Percentiles rank a stretch among this genome's conserved stretches.
Conservation (phyloP, 768 basidiomycete genomes). For the Suillus hirtellus region DNA sequence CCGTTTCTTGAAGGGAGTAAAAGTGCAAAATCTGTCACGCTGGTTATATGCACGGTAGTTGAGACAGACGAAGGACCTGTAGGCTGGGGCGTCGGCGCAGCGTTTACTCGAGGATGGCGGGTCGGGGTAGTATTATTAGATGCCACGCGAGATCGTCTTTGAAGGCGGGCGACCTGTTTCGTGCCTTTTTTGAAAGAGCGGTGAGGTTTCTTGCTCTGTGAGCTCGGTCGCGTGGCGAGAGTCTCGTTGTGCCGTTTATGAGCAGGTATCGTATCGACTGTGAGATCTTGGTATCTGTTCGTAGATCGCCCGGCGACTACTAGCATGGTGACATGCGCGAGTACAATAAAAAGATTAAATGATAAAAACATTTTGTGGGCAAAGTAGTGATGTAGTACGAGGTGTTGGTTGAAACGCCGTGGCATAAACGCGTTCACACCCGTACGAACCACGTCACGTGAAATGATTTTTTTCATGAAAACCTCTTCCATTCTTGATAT, state of each 20-base stretch:
- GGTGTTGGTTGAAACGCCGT: background rate
- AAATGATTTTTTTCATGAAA: conserved; percentile 16
- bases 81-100: conserved; percentile 40
- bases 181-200: background rate
- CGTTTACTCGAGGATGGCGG: conserved; percentile 15
- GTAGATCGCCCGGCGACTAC: background rate
- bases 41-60: conserved; percentile 39
- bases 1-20: conserved; percentile 33
- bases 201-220: background rate
- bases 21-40: conserved; percentile 34
- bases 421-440: background rate
- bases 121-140: too few species aligned
- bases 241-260: background rate
- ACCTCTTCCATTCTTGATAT: background rate
- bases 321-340: background rate
- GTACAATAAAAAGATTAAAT: background rate
- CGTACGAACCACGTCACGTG: conserved; percentile 19
- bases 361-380: background rate
- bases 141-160: background rate
- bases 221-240: background rate
- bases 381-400: background rate
- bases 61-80: conserved; percentile 33
- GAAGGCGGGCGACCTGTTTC: background rate
- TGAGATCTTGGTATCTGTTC: background rate
- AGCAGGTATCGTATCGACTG: background rate